phyloP scores from a whole-genome alignment of 371 early-diverging fungal genomes.

The Mucor ambiguus region DNA sequence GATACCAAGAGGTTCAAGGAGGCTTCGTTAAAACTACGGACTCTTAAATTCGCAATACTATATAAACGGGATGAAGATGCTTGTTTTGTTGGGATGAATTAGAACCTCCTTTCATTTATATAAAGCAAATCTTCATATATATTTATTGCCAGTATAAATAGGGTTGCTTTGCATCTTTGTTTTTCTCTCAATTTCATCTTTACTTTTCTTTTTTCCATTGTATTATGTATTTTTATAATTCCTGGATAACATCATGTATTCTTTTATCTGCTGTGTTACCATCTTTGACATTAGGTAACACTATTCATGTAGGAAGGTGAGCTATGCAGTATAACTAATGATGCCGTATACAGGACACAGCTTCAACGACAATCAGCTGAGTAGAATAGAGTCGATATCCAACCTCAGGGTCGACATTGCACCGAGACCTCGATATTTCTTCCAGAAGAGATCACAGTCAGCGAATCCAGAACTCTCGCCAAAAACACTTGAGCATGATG shows the following conservation, averaged over 20 bases:
- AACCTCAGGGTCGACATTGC: slow-evolving; percentile 14
- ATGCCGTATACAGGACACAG: not conserved
- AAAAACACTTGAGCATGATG: slow-evolving; percentile 8
- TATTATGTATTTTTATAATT: not conserved
- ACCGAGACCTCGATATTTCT: slow-evolving; percentile 14
- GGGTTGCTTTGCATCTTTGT: not conserved
- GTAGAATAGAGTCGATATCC: slow-evolving; percentile 10
- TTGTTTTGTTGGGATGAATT: not conserved
- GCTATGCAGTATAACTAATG: not conserved
- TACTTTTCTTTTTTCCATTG: not conserved
- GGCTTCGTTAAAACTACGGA: not conserved
- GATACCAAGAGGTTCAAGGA: not conserved
- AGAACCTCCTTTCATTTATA: not conserved
- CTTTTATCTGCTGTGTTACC: slow-evolving; percentile 9
- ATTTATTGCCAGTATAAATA: not conserved
- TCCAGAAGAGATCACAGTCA: slow-evolving; percentile 18
- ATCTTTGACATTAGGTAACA: not conserved
- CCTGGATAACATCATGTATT: not conserved
- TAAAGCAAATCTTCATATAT: not conserved
- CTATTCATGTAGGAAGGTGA: not conserved
- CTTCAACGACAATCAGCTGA: not conserved
- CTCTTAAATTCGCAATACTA: not conserved
- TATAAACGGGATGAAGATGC: not conserved
- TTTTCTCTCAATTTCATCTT: not conserved
- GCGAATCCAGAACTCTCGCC: not conserved